These are phyloP conservation scores for Naganishia kalamii DNA, from an alignment of 768 basidiomycete genomes.

Conservation along the genomic window DNA sequence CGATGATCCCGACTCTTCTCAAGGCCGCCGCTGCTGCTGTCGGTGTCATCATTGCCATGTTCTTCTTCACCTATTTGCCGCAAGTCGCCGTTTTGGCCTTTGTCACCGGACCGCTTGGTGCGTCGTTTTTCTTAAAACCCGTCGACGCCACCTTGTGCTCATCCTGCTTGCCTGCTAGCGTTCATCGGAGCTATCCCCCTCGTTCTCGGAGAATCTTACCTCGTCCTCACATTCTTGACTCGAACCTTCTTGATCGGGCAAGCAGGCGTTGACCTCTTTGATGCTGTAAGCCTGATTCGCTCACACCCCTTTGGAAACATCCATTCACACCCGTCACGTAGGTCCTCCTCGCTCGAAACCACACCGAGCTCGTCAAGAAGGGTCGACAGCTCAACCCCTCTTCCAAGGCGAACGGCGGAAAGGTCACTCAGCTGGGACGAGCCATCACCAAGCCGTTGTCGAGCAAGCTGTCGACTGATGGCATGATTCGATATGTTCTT, in stretches of 20 bases:
- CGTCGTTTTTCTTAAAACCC: constrained; percentile 6
- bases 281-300: constrained; percentile 45
- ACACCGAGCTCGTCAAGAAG: constrained; percentile 47
- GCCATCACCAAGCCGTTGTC: constrained; percentile 50
- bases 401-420: constrained; percentile 33
- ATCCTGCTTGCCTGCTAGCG: constrained; percentile 27
- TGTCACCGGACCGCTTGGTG: constrained; percentile 60
- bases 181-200: constrained; percentile 55
- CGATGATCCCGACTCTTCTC: constrained; percentile 39
- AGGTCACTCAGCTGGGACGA: constrained; percentile 53
- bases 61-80: constrained; percentile 56
- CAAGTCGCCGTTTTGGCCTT: constrained; percentile 61
- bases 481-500: constrained; percentile 56
- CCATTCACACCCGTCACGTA: not conserved
- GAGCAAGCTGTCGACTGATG: constrained; percentile 39
- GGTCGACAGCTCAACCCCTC: constrained; percentile 46
- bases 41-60: constrained; percentile 46
- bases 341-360: constrained; percentile 50
- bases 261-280: constrained; percentile 52
- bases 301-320: not conserved
- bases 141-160: not conserved
- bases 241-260: constrained; percentile 52
- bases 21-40: constrained; percentile 36
- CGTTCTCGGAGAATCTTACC: constrained; percentile 50
- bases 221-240: constrained; percentile 51